phyloP scores from a whole-genome alignment of 805 yeast species.

The Candida sakaeoensis region DNA sequence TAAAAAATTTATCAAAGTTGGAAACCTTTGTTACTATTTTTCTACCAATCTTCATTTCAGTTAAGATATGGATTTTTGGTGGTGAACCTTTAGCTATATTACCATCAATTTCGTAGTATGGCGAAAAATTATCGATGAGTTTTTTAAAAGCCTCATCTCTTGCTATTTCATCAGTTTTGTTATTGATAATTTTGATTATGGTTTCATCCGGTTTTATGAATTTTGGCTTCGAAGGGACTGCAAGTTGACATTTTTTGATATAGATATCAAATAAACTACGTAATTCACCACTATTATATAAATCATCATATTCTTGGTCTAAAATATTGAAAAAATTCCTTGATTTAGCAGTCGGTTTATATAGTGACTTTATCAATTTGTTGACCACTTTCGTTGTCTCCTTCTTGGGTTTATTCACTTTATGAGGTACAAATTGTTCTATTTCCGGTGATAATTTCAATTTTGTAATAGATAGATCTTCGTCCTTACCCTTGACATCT shows the following conservation, averaged over 20 bases:
- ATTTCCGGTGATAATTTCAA: conserved; percentile 49
- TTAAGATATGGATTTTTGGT: conserved; percentile 62
- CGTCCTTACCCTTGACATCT: conserved; percentile 79
- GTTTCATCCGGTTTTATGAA: conserved; percentile 52
- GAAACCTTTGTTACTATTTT: conserved; percentile 72
- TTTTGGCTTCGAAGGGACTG: conserved; percentile 50
- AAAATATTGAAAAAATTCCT: conserved; percentile 45
- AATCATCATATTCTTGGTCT: conserved; percentile 31
- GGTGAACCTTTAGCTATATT: conserved; percentile 62
- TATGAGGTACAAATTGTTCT: conserved; percentile 61
- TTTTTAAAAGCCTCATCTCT: conserved; percentile 45
- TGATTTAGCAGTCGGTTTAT: conserved; percentile 53
- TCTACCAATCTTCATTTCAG: conserved; percentile 78
- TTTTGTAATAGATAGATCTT: conserved; percentile 60
- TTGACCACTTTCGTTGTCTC: conserved; percentile 18
- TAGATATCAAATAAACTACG: conserved; percentile 52
- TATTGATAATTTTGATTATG: conserved; percentile 22
- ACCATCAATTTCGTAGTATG: conserved; percentile 45
- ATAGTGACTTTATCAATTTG: conserved; percentile 37
- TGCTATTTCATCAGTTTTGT: conserved; percentile 12
- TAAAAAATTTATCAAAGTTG: conserved; percentile 63
- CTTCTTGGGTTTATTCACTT: conserved; percentile 15
- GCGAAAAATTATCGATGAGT: conserved; percentile 45
- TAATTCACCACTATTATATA: conserved; percentile 54
- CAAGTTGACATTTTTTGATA: conserved; percentile 49